A percentile compares a stretch with the other conserved stretches of the same genome.
phyloP scores from a whole-genome alignment of 345 rosid species.

The Aegle marmelos region DNA sequence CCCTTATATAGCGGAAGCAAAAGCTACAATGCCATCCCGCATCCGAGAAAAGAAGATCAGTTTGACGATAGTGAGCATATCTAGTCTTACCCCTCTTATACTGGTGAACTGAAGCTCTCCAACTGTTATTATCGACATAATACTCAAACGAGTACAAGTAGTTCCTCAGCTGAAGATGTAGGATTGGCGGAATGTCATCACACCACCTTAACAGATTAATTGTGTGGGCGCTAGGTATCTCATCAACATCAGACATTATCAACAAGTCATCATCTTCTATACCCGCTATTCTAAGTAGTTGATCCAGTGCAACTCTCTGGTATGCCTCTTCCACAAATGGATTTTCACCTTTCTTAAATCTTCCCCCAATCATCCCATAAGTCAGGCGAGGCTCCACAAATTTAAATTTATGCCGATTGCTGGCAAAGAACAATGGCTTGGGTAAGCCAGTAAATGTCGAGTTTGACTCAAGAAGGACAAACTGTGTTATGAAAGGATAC shows the following conservation, averaged over 20 bases:
- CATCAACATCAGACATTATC: conserved; percentile 97
- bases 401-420: conserved; percentile 51
- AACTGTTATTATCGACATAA: conserved; percentile 65
- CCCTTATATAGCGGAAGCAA: conserved; percentile 73
- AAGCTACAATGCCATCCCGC: conserved; percentile 99
- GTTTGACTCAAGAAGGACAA: conserved; percentile 88
- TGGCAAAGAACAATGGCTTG: conserved; percentile 59
- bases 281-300: conserved; percentile 75
- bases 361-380: conserved; percentile 78
- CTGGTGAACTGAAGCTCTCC: conserved; percentile 88
- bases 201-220: conserved; percentile 91
- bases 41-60: conserved; percentile 63
- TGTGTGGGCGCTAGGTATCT: conserved; percentile 94
- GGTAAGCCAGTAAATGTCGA: conserved; percentile 80
- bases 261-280: conserved; percentile 88
- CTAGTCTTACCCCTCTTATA: conserved; percentile 60
- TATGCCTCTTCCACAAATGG: conserved; percentile 94
- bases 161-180: conserved; percentile 84
- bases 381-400: conserved; percentile 74
- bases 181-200: conserved; percentile 67
- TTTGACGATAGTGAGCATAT: conserved; percentile 85
- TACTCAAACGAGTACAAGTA: conserved; percentile 88
- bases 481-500: conserved; percentile 73
- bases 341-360: conserved; percentile 80
- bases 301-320: conserved; percentile 84